phyloP scores from a whole-genome alignment of 208 protist species.

The Trypanosoma cruzi region DNA sequence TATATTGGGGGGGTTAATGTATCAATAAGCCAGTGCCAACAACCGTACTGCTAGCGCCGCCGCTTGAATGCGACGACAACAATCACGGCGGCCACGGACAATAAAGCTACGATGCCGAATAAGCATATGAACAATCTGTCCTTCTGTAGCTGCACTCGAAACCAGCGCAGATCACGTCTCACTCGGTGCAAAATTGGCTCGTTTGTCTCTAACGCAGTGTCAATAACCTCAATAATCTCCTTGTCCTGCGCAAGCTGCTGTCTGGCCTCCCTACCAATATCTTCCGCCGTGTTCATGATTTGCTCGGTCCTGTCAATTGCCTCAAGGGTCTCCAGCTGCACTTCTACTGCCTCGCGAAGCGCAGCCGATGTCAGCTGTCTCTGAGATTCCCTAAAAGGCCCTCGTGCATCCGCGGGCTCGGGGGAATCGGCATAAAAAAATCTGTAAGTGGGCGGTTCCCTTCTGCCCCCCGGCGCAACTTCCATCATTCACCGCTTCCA shows the following conservation, averaged over 20 bases:
- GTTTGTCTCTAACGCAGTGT: slow-evolving; percentile 9
- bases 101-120: slow-evolving; percentile 4
- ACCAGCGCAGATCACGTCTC: slow-evolving; percentile 11
- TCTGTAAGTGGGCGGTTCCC: neutral
- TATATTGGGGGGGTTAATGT: too few relatives aligned
- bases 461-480: neutral
- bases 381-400: neutral
- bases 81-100: slow-evolving; percentile 19
- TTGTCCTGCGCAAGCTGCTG: slow-evolving; percentile 11
- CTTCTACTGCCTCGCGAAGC: slow-evolving; percentile 11
- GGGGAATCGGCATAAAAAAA: neutral
- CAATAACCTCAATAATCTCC: slow-evolving; percentile 22
- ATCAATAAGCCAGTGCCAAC: too few relatives aligned
- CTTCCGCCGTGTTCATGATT: slow-evolving; percentile 13
- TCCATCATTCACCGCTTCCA: neutral
- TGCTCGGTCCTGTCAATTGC: slow-evolving; percentile 17
- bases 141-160: slow-evolving; percentile 16
- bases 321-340: slow-evolving; percentile 17
- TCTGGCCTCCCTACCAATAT: slow-evolving; percentile 3
- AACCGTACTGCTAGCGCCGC: neutral
- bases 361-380: neutral
- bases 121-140: slow-evolving; percentile 17
- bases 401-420: neutral
- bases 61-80: slow-evolving; percentile 10
- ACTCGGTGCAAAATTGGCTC: slow-evolving; percentile 7